A percentile compares a stretch with the other conserved stretches of the same genome.
Conservation (phyloP, 1,139 yeast species). For the Tardiomyces digboiensis region DNA sequence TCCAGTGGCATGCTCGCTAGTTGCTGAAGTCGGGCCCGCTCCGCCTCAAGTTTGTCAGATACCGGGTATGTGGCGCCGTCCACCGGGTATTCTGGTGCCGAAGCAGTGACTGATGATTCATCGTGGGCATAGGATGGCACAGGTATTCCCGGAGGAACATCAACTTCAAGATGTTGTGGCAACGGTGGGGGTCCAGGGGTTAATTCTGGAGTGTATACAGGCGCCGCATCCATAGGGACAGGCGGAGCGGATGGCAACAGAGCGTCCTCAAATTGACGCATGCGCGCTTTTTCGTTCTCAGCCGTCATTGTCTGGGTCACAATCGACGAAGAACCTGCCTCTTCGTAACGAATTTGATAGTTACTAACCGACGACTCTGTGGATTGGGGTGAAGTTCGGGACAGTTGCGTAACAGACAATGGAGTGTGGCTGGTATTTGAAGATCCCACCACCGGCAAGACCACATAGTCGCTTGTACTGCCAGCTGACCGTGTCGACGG, state of each 20-base stretch:
- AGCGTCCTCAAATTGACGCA: conserved; percentile 45
- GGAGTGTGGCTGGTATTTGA: no score
- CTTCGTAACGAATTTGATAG: background rate
- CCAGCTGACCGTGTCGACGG: background rate
- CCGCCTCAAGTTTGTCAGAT: conserved; percentile 21
- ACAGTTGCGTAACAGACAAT: background rate
- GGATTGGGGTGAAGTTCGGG: background rate
- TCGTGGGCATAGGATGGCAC: conserved; percentile 1
- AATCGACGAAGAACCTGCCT: background rate
- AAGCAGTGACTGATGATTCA: background rate
- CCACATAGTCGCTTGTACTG: background rate
- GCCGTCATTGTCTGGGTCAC: no score
- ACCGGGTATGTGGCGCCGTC: background rate
- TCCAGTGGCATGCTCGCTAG: conserved; percentile 9
- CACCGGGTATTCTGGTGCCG: background rate
- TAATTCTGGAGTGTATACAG: conserved; percentile 3
- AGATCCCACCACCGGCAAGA: background rate
- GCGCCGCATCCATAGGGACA: conserved; percentile 4
- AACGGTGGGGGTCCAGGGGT: conserved; percentile 1
- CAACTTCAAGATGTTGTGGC: conserved; percentile 2
- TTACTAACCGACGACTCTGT: background rate
- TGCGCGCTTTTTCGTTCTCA: conserved; percentile 42
- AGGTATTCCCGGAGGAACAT: background rate
- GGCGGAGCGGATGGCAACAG: conserved; percentile 56
- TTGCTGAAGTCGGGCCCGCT: conserved; percentile 15